Base-by-base conservation (phyloP, 2,329 filamentous ascomycete species). In the Colletotrichum chrysophilum region DNA sequence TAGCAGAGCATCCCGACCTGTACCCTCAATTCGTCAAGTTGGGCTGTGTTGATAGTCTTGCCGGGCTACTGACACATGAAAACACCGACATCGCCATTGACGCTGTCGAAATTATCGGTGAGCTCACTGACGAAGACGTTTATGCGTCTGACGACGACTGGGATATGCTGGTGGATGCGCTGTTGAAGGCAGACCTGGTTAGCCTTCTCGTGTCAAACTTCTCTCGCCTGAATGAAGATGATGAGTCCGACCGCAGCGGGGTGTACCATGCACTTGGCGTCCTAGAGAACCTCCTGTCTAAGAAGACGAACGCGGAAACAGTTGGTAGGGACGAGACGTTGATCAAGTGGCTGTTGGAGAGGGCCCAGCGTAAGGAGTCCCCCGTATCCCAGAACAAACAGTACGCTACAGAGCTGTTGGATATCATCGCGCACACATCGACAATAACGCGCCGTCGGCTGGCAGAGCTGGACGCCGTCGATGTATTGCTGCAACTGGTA, bases 21-120 rank as follows among this genome's bases (percentile, higher is more conserved):
- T 98, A 97, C 83, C 87, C 87, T 14, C 95, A 97, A 76, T 96
- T 98, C 80, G 93, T 94, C 36, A 93, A 92, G 78, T 88, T 96
- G 67, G 94, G 94, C 24, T 94, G 92, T 75, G 92, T 93, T 1
- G 91, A 86, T 6, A 96, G 93, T 70, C 85, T 99, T 66, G 95
- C 98, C 2, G 91, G 93, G 3, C 85, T 99, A 68, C 87, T 99
- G 65, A 94, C 96, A 18, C 97, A 99, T 83, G 97, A 99, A 80
- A 99, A 99, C 83, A 96, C 96, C 1, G 97, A 99, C 81, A 97
- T 99, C 78, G 96, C 97, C 13, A 98, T 98, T 80, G 95, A 94
- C 77, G 95, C 94, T 1, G 93, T 98, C 66, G 94, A 98, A 86
- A 94, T 98, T 62, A 91, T 99, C 66, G 93, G 92, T 71, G 97